These are phyloP conservation scores for Sphagnum tenellum DNA, from an alignment of 225 moss, liverwort and hornwort species.

Conservation along the genomic window DNA sequence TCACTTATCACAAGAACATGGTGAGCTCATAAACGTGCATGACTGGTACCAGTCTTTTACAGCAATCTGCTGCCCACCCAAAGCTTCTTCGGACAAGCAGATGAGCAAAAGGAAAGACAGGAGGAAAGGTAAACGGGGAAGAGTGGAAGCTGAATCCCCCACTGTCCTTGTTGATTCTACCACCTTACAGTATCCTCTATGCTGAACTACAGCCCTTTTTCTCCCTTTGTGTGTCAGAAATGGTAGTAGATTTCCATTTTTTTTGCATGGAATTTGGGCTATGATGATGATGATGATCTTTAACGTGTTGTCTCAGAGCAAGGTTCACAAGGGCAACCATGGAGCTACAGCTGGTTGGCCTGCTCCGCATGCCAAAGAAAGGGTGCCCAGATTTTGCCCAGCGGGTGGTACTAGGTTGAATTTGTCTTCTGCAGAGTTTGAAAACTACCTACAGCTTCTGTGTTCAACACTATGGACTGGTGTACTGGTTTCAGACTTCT, in stretches of 20 bases:
- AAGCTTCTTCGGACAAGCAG: slow-evolving; percentile 5
- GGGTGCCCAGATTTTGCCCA: slow-evolving; percentile 84
- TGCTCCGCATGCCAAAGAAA: slow-evolving; percentile 87
- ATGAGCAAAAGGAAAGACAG: slow-evolving; percentile 7
- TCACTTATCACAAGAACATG: slow-evolving; percentile 64
- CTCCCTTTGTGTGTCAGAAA: not conserved
- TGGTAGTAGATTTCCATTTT: not conserved
- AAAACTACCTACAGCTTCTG: no score
- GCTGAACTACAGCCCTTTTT: slow-evolving; percentile 1
- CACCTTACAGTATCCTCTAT: slow-evolving; percentile 58
- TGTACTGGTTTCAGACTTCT: no score
- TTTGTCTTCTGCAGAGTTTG: not conserved
- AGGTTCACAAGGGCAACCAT: slow-evolving; percentile 81
- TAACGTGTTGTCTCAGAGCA: slow-evolving; percentile 45
- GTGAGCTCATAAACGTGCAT: slow-evolving; percentile 77
- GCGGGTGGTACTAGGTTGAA: slow-evolving; percentile 43
- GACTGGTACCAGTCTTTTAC: slow-evolving; percentile 87
- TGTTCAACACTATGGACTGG: no score
- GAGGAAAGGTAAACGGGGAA: slow-evolving; percentile 18
- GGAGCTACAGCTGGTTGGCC: slow-evolving; percentile 88
- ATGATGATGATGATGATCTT: not conserved
- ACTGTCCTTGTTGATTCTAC: slow-evolving; percentile 17
- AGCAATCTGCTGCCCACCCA: slow-evolving; percentile 43
- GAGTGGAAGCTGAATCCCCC: slow-evolving; percentile 11
- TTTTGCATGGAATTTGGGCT: no score